Evolutionary conservation across 345 rosid genomes (phyloP), one percentile per base, ranked within the genome.

Genomic region (Pugionium dolabratum): DNA sequence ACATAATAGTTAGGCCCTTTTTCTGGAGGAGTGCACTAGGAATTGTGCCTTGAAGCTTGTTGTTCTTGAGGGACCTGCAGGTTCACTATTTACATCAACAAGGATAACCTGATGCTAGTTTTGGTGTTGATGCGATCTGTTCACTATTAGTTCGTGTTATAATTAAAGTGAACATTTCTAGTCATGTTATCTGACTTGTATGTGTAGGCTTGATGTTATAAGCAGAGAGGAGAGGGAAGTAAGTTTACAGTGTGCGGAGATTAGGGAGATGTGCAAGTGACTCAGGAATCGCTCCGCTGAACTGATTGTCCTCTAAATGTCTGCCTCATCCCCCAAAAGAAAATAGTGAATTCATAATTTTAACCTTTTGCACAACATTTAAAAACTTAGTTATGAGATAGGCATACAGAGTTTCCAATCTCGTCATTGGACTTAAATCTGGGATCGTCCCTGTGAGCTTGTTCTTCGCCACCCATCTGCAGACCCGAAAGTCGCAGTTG

Each of bases 381-480:
- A 45, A 45, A 56, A 70, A 40, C 33, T 45, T 50, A 47, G 68
- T 59, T 28, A 10, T 44, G 7, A 5, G 43, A 71, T 18, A 76
- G 54, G 79, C 84, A 59, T 85, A 93, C 97, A 90, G 67, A 44
- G 86, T 83, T 73, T 82, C 68, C 49, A 86, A 85, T 63, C 59
- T 72, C 29, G 37, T 67, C 79, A 86, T 18, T 29, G 72, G 41
- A 18, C 75, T 43, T 88, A 93, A 70, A 26, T 83, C 85, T 7
- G 97, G 97, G 45, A 93, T 85, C 1, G 69, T 36, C 44, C 97
- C 97, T 7, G 88, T 81, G 47, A 93, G 78, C 3, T 73, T 68
- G 76, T 93, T 90, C 51, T 79, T 80, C 47, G 88, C 96, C 0
- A 90, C 75, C 95, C 85, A 85, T 54, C 97, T 93, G 82, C 40